Evolutionary conservation across 306 rosid species (phyloP).

Genomic region (Quercus rubra): DNA sequence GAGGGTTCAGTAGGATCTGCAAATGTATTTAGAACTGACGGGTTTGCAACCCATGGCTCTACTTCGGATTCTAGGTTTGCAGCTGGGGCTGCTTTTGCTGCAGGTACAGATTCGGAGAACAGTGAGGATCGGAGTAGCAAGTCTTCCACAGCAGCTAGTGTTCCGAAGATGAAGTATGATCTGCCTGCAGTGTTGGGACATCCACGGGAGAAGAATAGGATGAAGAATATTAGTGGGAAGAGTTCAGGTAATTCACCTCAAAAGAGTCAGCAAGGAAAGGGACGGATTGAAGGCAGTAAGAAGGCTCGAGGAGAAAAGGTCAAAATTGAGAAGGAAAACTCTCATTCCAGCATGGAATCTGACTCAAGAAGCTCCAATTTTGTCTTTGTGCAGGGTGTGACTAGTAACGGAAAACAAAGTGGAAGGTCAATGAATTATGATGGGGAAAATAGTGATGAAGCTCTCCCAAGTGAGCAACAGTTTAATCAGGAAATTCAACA

Average conservation of each 20-base stretch:
- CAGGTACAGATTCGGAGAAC: conserved; percentile 79
- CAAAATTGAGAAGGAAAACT: conserved; percentile 63
- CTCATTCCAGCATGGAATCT: conserved; percentile 78
- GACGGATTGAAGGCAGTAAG: conserved; percentile 51
- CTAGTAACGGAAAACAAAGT: conserved; percentile 62
- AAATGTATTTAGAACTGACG: conserved; percentile 45
- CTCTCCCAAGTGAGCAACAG: conserved; percentile 45
- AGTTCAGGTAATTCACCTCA: conserved; percentile 42
- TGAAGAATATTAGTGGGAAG: conserved; percentile 39
- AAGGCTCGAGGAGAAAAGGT: conserved; percentile 68
- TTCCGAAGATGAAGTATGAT: conserved; percentile 53
- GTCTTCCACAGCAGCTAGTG: conserved; percentile 86
- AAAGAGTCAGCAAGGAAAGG: conserved; percentile 52
- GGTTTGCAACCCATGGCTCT: conserved; percentile 43
- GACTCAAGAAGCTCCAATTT: conserved; percentile 85
- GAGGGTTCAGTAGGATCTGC: conserved; percentile 51
- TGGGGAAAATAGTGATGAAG: conserved; percentile 58
- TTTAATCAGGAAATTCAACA: conserved; percentile 51
- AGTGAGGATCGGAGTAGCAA: conserved; percentile 86
- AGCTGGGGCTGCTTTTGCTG: conserved; percentile 56
- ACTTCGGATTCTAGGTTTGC: conserved; percentile 67
- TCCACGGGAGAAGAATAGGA: conserved; percentile 37
- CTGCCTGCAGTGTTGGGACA: conserved; percentile 20
- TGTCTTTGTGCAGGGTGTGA: conserved; percentile 49
- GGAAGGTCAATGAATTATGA: conserved; percentile 39